These are phyloP conservation scores for Microdochium bolleyi DNA, from an alignment of 2,329 filamentous ascomycete species.

Conservation along the genomic window DNA sequence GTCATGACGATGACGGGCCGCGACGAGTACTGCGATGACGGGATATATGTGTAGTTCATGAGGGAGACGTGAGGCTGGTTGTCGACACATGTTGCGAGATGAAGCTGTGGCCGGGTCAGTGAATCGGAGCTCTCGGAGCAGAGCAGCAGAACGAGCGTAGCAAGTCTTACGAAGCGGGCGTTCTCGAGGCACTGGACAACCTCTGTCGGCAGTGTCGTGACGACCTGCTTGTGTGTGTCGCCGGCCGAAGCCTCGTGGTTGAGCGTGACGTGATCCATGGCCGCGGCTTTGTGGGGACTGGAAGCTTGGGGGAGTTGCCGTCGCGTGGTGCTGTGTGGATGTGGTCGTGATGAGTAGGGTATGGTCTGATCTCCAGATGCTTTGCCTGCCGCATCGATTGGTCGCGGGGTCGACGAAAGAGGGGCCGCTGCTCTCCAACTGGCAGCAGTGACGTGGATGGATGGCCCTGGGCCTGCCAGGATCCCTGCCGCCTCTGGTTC, in stretches of 20 bases:
- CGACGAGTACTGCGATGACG: conserved; percentile 60
- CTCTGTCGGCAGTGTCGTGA: conserved; percentile 67
- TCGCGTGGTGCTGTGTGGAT: background rate
- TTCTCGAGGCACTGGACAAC: conserved; percentile 90
- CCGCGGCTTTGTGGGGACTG: no score
- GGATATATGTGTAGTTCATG: conserved; percentile 99
- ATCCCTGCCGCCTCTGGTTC: background rate
- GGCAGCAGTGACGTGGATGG: background rate
- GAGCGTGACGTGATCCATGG: conserved; percentile 59
- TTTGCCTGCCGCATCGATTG: background rate
- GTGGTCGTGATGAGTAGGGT: conserved; percentile 1
- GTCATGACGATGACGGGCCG: conserved; percentile 93
- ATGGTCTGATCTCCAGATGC: background rate
- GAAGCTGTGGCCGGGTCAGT: conserved; percentile 52
- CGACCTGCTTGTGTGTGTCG: conserved; percentile 61
- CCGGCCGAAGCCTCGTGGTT: conserved; percentile 70
- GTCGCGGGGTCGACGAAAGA: background rate
- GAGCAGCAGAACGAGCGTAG: conserved; percentile 3
- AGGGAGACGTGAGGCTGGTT: conserved; percentile 86
- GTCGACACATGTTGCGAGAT: conserved; percentile 82
- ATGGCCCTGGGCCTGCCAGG: background rate
- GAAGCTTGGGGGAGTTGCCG: no score
- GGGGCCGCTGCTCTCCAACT: background rate
- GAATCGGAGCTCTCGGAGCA: conserved; percentile 3
- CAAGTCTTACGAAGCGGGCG: conserved; percentile 71